Conservation (phyloP, 2,329 filamentous ascomycete species). For the Cadophora gregata region DNA sequence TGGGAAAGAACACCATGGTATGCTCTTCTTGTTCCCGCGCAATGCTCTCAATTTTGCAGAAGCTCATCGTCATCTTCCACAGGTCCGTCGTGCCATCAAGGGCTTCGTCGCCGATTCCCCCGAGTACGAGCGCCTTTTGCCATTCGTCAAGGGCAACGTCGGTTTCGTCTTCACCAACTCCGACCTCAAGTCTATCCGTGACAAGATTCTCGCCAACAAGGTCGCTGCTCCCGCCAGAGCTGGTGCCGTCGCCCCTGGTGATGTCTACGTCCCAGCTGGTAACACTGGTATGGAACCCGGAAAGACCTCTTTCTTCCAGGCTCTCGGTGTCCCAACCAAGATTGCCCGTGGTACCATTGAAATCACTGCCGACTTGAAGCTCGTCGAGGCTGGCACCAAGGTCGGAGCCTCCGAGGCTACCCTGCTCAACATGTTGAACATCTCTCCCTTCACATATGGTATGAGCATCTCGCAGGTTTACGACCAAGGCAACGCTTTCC, state of each 20-base stretch:
- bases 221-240: slow-evolving; percentile 97
- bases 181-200: slow-evolving; percentile 90
- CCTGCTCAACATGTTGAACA: slow-evolving; percentile 99
- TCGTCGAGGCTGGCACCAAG: slow-evolving; percentile 90
- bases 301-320: slow-evolving; percentile 99
- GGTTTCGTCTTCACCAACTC: slow-evolving; percentile 99
- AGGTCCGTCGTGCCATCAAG: slow-evolving; percentile 97
- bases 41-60: neutral
- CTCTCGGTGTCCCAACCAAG: slow-evolving; percentile 99
- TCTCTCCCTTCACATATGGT: slow-evolving; percentile 99
- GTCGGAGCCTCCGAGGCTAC: slow-evolving; percentile 99
- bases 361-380: slow-evolving; percentile 97
- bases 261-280: slow-evolving; percentile 95
- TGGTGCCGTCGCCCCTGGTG: slow-evolving; percentile 90
- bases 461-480: slow-evolving; percentile 97
- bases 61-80: slow-evolving; percentile 27
- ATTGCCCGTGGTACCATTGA: slow-evolving; percentile 99
- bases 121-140: slow-evolving; percentile 98
- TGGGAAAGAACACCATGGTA: slow-evolving; percentile 99
- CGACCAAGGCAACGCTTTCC: slow-evolving; percentile 95
- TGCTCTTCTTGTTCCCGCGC: slow-evolving; percentile 9
- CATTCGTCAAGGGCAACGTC: slow-evolving; percentile 95
- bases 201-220: slow-evolving; percentile 96
- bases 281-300: slow-evolving; percentile 99
- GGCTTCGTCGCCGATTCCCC: slow-evolving; percentile 89